Base-by-base conservation (phyloP, 179 eudicot genomes). In the Silene coronaria region DNA sequence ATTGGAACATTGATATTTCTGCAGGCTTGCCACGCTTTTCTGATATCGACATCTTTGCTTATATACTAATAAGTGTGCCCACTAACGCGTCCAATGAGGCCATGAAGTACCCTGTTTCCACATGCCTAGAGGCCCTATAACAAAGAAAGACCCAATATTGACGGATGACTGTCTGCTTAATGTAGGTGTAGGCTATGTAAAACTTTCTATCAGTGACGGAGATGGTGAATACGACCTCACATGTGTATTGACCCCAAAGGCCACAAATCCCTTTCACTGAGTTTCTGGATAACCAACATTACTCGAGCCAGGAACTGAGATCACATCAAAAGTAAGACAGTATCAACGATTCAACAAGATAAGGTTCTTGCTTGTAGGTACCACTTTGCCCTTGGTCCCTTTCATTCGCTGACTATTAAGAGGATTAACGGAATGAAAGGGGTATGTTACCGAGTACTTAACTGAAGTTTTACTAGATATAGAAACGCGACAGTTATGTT, bases 231-330 rank as follows among this genome's bases (percentile, higher is more conserved):
- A 48, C 76, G 23, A 92, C 98, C 98, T 90, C 83, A 79, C 99
- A 92, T 17, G 83, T 83, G 78, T 86, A 80, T 48, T 75, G 99
- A 42, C 48, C 48, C 48, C 48, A 11, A 10, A 63, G 89, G 87
- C 97, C 99, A 95, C 77, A 95, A 84, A 82, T 95, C 96, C 78
- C 88, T 87, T 75, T 80, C 86, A 27, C 51, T 71, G 66, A 85
- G 68, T 73, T 86, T 87, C 36, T 72, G 74, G 62, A 70, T 83
- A 1, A 68, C 71, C 42, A 58, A 46, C 69, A 38, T 68, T 76
- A 64, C 53, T 80, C 28, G 80, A 77, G 70, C 72, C 71, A 27
- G 82, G 34, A 28, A 59, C 53, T 9, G 77, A 19, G 59, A 70
- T 70, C 28, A 58, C 61, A 62, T 81, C 84, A 65, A 81, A 80